Conservation (phyloP, 768 basidiomycete genomes). For the Sistotremastrum suecicum region DNA sequence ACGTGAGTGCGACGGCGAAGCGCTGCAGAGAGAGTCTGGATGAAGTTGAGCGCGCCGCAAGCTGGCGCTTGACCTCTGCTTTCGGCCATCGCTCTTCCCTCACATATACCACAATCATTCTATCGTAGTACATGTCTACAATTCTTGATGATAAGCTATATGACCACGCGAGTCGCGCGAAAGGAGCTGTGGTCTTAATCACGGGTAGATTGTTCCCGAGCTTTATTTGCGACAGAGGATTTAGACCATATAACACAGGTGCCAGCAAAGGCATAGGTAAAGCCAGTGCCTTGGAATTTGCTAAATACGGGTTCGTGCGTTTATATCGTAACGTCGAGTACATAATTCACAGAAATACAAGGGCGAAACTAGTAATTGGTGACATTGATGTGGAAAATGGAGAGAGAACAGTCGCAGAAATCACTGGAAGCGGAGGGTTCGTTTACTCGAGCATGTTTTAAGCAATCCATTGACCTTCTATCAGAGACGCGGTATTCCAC, state of each 20-base stretch:
- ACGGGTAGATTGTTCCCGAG: conserved; percentile 24
- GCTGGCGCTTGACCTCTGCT: no score
- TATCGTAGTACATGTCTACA: conserved; percentile 20
- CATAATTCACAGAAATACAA: conserved; percentile 9
- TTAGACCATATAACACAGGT: conserved; percentile 16
- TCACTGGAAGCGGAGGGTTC: conserved; percentile 30
- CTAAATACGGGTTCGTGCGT: conserved; percentile 30
- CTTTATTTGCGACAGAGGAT: background rate
- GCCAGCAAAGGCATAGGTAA: conserved; percentile 41
- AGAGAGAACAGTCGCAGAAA: conserved; percentile 25
- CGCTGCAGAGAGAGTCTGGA: no score
- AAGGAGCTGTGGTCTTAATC: conserved; percentile 35
- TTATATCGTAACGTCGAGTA: background rate
- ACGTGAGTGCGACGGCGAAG: no score
- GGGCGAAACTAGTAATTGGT: conserved; percentile 38
- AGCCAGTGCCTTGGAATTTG: conserved; percentile 36
- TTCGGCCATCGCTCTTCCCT: no score
- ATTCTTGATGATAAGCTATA: conserved; percentile 35
- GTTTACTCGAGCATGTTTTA: conserved; percentile 7
- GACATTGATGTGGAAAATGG: conserved; percentile 31
- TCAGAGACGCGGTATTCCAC: conserved; percentile 27
- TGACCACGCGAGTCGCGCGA: conserved; percentile 24
- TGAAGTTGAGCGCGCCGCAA: no score
- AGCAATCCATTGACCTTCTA: background rate
- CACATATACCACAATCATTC: no score